Evolutionary conservation across 208 protist genomes (phyloP), one percentile per base, ranked within the genome.

Genomic region (Zelonia costaricensis): DNA sequence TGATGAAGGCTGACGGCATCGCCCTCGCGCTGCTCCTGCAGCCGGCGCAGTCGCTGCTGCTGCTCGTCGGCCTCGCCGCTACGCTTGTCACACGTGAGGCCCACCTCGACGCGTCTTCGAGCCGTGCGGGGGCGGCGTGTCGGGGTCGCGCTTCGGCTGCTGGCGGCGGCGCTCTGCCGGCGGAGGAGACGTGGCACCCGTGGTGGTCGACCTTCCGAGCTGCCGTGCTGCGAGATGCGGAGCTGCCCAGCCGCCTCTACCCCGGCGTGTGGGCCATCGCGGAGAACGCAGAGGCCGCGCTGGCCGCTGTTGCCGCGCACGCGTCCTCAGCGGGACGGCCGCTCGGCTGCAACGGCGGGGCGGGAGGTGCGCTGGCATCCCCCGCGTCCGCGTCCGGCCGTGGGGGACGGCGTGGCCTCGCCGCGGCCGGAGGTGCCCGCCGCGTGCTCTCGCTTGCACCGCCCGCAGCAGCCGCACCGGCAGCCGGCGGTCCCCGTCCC

Each of bases 201-300:
- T 88, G 82, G 82, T 88, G 82, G 82, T 65, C 62, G 0, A 45
- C 66, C 7, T 84, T 88, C 39, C 70, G 76, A 15, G n/a, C 23
- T 13, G 65, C 55, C 48, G 82, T 88, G 20, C 55, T 88, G 58
- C 52, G 69, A 16, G 74, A 88, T 53, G 30, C 57, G n/a, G 58
- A 55, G 42, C 65, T 88, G 42, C 75, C 82, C 8, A 78, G 71
- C 7, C 74, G 80, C 52, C 65, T 88, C 1, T 55, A 69, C 36
- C 38, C 49, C 0, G 78, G 61, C 12, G 48, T 74, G 20, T 82
- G 75, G 71, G 27, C 58, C 1, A 65, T 88, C 16, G 55, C 80
- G 12, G 68, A 74, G 49, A 68, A 66, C 23, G 75, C 65, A 0
- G 78, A 84, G 23, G 36, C 48, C 20, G 44, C 72, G 1, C 54